phyloP scores from a whole-genome alignment of 2,329 filamentous ascomycete species.

The Dactylonectria macrodidyma region DNA sequence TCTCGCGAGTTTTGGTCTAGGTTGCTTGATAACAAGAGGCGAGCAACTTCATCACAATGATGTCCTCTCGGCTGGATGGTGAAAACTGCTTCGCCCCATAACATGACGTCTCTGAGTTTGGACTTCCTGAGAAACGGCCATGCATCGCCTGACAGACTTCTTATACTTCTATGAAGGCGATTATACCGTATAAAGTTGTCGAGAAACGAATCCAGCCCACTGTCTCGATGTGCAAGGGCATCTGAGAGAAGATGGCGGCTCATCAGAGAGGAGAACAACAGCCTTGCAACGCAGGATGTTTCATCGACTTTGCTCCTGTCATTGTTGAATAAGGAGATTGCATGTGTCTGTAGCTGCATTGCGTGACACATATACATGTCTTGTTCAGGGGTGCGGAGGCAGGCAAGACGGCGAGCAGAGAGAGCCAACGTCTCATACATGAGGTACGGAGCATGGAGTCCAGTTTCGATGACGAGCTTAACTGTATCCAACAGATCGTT shows the following conservation, averaged over 20 bases:
- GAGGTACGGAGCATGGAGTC: neutral
- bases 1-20: neutral
- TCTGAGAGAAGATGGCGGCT: neutral
- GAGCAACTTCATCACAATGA: constrained; percentile 1
- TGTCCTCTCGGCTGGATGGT: neutral
- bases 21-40: neutral
- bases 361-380: neutral
- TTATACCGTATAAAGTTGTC: neutral
- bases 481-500: neutral
- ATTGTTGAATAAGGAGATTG: neutral
- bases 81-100: neutral
- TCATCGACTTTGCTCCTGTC: neutral
- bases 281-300: neutral
- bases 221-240: neutral
- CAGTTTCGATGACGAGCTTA: neutral
- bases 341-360: neutral
- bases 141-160: neutral
- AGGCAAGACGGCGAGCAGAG: neutral
- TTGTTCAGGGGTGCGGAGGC: neutral
- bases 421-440: constrained; percentile 10
- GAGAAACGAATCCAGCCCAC: neutral
- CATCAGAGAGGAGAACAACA: neutral
- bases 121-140: neutral
- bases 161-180: neutral
- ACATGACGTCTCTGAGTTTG: neutral